Evolutionary conservation across 805 yeast species (phyloP), one percentile per base, ranked within the genome.

Genomic region (Sugiyamaella americana): DNA sequence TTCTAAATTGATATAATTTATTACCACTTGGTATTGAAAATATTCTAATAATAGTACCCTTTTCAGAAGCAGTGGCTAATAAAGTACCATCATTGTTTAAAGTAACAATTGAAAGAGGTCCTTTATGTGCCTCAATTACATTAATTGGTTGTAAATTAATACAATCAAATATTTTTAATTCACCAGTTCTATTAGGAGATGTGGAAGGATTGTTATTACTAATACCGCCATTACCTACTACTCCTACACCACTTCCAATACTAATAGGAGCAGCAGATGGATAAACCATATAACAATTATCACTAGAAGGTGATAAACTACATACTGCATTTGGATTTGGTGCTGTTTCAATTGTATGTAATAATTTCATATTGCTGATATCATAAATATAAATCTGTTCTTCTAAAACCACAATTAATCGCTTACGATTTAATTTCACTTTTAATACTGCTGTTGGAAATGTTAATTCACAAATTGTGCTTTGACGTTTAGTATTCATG

Each of bases 371-470:
- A 62, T 94, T 86, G 48, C 93, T 79, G 51, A 91, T 82, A 63
- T 91, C 97, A 67, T 91, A 93, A 40, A 91, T 78, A 61, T 80
- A 85, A 6, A 93, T 78, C 64, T 89, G 95, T 50, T 87, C 91
- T 42, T 78, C 72, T 44, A 91, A 69, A 4, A 85, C 78, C 16
- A 89, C 93, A 26, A 87, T 74, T 53, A 91, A 72, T 39, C 97
- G 69, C 56, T 84, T 83, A 37, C 97, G 74, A 64, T 91, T 93
- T 67, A 91, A 74, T 55, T 78, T 79, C 29, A 91, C 82, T 43
- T 78, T 78, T 22, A 83, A 68, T 1, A 91, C 81, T 5, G 80
- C 69, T 3, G 87, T 78, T 1, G 96, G 91, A 63, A 88, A 93
- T 0, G 91, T 78, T 55, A 91, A 69, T 60, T 91, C 98, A 65